Evolutionary conservation across 192 early-diverging fungal species (phyloP).

Genomic region (Backusella luteola): DNA sequence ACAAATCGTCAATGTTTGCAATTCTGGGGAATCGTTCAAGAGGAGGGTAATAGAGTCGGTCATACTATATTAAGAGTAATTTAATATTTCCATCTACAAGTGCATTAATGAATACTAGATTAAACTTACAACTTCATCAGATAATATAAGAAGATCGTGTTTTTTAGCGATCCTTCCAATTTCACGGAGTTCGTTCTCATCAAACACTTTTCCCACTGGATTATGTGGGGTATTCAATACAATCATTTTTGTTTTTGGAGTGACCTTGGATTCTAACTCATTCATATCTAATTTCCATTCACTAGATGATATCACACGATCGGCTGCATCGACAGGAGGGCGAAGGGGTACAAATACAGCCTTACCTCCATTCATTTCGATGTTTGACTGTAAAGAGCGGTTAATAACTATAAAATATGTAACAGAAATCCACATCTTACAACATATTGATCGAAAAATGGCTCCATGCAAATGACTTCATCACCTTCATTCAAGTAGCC

Average conservation of each 20-base stretch:
- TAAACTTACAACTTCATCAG: constrained; percentile 82
- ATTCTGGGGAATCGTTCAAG: constrained; percentile 62
- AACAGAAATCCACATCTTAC: constrained; percentile 38
- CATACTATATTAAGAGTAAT: constrained; percentile 53
- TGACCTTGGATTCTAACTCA: constrained; percentile 76
- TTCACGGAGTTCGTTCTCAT: constrained; percentile 65
- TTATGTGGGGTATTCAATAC: constrained; percentile 98
- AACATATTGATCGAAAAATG: constrained; percentile 94
- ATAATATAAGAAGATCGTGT: constrained; percentile 83
- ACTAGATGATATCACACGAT: constrained; percentile 58
- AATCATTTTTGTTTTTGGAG: constrained; percentile 76
- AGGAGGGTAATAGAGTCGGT: constrained; percentile 82
- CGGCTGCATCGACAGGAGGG: constrained; percentile 44
- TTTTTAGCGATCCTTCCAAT: constrained; percentile 75
- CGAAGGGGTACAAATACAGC: constrained; percentile 83
- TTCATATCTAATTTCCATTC: constrained; percentile 89
- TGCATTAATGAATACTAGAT: not conserved
- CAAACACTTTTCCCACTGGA: constrained; percentile 86
- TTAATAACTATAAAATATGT: not conserved
- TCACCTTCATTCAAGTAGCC: constrained; percentile 80
- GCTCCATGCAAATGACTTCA: constrained; percentile 93
- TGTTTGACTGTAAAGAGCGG: constrained; percentile 51
- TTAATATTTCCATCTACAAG: not conserved
- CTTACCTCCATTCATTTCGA: constrained; percentile 81
- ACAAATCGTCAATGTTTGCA: constrained; percentile 84